Percentiles rank a stretch among this genome's conserved stretches.
phyloP scores from a whole-genome alignment of 1,284 basidiomycete species.

The Vanrija sp. region DNA sequence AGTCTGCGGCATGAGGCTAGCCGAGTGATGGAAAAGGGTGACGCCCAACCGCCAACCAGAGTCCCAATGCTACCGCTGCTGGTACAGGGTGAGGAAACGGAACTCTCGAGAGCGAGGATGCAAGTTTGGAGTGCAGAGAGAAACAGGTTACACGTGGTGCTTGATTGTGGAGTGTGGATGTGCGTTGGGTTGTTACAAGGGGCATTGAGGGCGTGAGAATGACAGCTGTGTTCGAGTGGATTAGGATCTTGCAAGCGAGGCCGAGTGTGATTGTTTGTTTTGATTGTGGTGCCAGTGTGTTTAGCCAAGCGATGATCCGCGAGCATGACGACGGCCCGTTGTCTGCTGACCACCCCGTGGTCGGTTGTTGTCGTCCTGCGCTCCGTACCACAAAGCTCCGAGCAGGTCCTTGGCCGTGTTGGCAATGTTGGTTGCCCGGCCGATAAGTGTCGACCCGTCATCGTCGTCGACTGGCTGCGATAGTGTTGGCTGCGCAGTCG shows the following conservation, averaged over 20 bases:
- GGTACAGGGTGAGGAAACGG: neutral
- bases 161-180: neutral
- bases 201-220: neutral
- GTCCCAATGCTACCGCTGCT: no score
- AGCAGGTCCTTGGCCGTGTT: constrained; percentile 49
- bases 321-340: neutral
- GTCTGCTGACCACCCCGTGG: neutral
- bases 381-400: constrained; percentile 49
- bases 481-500: constrained; percentile 3
- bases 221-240: neutral
- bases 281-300: neutral
- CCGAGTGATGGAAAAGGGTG: no score
- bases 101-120: neutral
- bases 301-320: constrained; percentile 6
- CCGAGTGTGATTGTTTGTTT: neutral
- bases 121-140: neutral
- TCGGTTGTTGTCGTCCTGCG: constrained; percentile 8
- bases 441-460: constrained; percentile 42
- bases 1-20: no score
- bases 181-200: neutral
- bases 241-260: neutral
- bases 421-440: constrained; percentile 48
- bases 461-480: constrained; percentile 27
- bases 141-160: neutral
- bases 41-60: no score